Base-by-base conservation (phyloP, 352 stramenopile species). In the Globisporangium ultimum region DNA sequence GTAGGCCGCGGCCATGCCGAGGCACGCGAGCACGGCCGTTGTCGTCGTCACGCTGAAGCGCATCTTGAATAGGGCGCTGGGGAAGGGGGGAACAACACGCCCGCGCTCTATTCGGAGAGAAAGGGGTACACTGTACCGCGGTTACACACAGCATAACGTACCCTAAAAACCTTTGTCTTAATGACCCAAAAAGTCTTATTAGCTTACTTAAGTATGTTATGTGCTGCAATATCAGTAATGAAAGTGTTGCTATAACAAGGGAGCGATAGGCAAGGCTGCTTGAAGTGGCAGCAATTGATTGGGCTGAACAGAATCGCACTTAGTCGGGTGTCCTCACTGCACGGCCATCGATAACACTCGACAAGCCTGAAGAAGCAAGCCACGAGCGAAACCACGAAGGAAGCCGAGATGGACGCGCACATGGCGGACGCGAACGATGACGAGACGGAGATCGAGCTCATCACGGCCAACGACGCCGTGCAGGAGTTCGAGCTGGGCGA, bases 401-500 rank as follows among this genome's bases (percentile, higher is more conserved):
- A n/a, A n/a, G n/a, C n/a, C n/a, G n/a, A n/a, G n/a, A n/a, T n/a
- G 72, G 58, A 61, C 38, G 54, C 43, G 22, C 64, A 78, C 55
- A 71, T 67, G 51, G 45, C 53, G 34, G 67, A 81, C 54, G 55
- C 69, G 28, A 60, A 74, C 20, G 64, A 84, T 47, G 60, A 85
- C 43, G 74, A 90, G 56, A 83, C 74, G 61, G 74, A 93, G 52
- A 88, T 92, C 36, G 87, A 93, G 48, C 71, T 94, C 66, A 93
- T 96, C 73, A 81, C 82, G 51, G 68, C 76, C 22, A 83, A 96
- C 53, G 87, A 96, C 47, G 79, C 71, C 28, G 79, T 76, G 15
- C 67, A 94, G 60, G 87, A 96, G 73, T 94, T 91, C 60, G 84
- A 89, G 0, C 78, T 96, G 20, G 87, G 87, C 43, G 87, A 93